Percentiles rank a stretch among this genome's conserved stretches.
These are phyloP conservation scores for Cladosporium phlei DNA, from an alignment of 2,329 filamentous ascomycete genomes.

Conservation along the genomic window DNA sequence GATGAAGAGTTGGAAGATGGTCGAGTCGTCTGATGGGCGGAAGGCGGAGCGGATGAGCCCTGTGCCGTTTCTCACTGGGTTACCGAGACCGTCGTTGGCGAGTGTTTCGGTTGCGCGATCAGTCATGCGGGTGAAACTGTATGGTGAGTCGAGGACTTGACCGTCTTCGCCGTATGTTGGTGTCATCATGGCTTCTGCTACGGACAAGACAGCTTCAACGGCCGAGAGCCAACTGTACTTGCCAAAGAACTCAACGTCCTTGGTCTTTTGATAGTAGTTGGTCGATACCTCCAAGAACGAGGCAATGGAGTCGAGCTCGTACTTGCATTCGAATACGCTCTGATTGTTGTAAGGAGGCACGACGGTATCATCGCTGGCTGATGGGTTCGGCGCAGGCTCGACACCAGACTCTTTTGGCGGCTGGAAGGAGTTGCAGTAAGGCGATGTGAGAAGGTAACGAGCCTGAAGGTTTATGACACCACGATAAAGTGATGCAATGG, in stretches of 20 bases:
- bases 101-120: slow-evolving; percentile 45
- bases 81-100: slow-evolving; percentile 50
- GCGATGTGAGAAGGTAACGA: slow-evolving; percentile 59
- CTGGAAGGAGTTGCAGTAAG: slow-evolving; percentile 52
- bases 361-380: slow-evolving; percentile 39
- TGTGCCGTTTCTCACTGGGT: slow-evolving; percentile 45
- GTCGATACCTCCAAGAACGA: slow-evolving; percentile 47
- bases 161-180: slow-evolving; percentile 47
- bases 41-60: slow-evolving; percentile 48
- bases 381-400: slow-evolving; percentile 34
- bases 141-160: slow-evolving; percentile 39
- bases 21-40: slow-evolving; percentile 47
- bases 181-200: slow-evolving; percentile 44
- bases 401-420: slow-evolving; percentile 46
- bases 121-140: slow-evolving; percentile 43
- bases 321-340: slow-evolving; percentile 51
- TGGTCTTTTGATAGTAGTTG: slow-evolving; percentile 47
- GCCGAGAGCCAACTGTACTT: slow-evolving; percentile 46
- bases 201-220: slow-evolving; percentile 41
- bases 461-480: slow-evolving; percentile 69
- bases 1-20: slow-evolving; percentile 47
- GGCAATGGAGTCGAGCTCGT: slow-evolving; percentile 50
- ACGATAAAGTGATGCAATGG: slow-evolving; percentile 62
- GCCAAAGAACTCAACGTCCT: slow-evolving; percentile 45
- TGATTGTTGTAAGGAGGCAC: slow-evolving; percentile 39